These are phyloP conservation scores for Daldinia bambusicola DNA, from an alignment of 495 filamentous ascomycete species.

Conservation along the genomic window DNA sequence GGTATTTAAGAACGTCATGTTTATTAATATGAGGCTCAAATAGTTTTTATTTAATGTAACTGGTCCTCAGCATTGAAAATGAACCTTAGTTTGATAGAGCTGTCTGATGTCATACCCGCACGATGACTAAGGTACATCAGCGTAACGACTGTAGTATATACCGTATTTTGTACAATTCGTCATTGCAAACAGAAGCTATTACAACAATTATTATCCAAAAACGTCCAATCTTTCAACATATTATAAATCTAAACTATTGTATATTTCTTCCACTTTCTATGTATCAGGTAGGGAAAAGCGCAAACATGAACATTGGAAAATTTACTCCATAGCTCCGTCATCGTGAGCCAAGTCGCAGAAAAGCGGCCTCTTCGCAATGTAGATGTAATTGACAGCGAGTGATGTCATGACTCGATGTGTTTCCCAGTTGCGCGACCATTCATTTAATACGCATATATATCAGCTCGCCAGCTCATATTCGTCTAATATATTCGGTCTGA, in stretches of 20 bases:
- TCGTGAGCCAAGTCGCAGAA: conserved; percentile 26
- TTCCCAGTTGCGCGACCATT: conserved; percentile 21
- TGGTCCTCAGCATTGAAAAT: too few relatives aligned
- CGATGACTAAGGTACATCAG: not conserved
- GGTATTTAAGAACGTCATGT: not conserved
- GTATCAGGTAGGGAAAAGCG: not conserved
- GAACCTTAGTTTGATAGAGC: not conserved
- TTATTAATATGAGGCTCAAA: not conserved
- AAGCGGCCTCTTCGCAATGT: conserved; percentile 34
- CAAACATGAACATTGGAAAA: conserved; percentile 11
- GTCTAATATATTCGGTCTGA: not conserved
- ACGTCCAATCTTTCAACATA: not conserved
- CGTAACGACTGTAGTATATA: not conserved
- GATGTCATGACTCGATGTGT: conserved; percentile 41
- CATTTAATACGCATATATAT: conserved; percentile 18
- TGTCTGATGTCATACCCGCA: not conserved
- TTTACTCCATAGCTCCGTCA: conserved; percentile 29
- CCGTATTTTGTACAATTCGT: not conserved
- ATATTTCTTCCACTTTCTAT: not conserved
- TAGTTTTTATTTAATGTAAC: too few relatives aligned
- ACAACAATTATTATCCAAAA: not conserved
- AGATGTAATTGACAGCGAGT: conserved; percentile 35
- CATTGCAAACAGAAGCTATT: not conserved
- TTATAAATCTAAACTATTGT: not conserved
- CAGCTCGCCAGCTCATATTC: not conserved